These are phyloP conservation scores for Linnemannia schmuckeri DNA, from an alignment of 192 early-diverging fungal species.

Conservation along the genomic window DNA sequence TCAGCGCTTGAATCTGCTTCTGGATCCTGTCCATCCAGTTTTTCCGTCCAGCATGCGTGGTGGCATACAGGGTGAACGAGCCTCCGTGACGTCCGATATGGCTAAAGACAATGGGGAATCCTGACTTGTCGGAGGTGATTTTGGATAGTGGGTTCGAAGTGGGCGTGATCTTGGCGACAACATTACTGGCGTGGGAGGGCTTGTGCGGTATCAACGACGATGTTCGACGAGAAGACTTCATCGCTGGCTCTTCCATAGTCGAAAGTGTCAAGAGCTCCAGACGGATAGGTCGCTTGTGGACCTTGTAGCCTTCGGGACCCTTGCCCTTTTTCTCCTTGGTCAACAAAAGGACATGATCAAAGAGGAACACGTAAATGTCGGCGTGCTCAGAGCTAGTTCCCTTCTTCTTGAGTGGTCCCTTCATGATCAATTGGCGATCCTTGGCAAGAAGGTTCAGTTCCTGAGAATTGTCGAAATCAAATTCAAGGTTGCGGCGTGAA, in stretches of 20 bases:
- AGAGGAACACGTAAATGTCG: constrained; percentile 82
- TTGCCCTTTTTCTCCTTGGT: constrained; percentile 75
- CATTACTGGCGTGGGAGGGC: constrained; percentile 25
- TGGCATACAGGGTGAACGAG: constrained; percentile 78
- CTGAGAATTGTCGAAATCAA: constrained; percentile 52
- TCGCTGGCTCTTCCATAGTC: constrained; percentile 62
- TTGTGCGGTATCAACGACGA: constrained; percentile 56
- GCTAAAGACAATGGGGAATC: constrained; percentile 80
- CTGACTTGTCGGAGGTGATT: constrained; percentile 65
- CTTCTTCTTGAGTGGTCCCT: constrained; percentile 84
- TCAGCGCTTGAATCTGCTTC: constrained; percentile 64
- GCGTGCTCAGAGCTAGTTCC: constrained; percentile 68
- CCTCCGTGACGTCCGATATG: constrained; percentile 83
- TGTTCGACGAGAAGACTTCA: constrained; percentile 30
- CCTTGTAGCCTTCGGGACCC: constrained; percentile 72
- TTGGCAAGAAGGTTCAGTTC: constrained; percentile 81
- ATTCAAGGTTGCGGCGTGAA: constrained; percentile 17
- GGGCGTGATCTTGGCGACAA: constrained; percentile 47
- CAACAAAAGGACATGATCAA: constrained; percentile 90
- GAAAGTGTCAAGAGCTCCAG: constrained; percentile 78
- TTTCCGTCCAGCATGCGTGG: constrained; percentile 77
- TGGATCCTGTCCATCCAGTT: constrained; percentile 91
- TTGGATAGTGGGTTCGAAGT: constrained; percentile 44
- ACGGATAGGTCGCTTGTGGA: constrained; percentile 84
- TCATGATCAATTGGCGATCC: constrained; percentile 79